Base-by-base conservation (phyloP, 148 eudicot species). In the Pouteria glomerata region DNA sequence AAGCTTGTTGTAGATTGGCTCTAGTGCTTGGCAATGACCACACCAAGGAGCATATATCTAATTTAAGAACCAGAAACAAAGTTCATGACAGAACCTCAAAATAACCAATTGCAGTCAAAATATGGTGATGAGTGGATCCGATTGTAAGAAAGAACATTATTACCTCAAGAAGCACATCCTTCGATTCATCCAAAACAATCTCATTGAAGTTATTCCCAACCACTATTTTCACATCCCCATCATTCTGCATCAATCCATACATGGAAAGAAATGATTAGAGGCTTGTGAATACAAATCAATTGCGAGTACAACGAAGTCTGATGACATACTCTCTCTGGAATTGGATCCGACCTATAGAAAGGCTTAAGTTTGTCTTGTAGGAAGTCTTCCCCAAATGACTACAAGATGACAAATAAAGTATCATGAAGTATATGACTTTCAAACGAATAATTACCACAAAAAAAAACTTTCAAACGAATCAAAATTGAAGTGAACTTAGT, bases 321-420 rank as follows among this genome's bases (percentile, higher is more conserved):
- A 45, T 4, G 31, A 74, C 94, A 90, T 63, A 93, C 98, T 35
- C 69, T 85, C 82, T 88, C 94, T 23, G 98, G 98, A 73, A 93
- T 64, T 47, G 98, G 98, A 72, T 90, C 96, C 3, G 98, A 93
- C 80, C 89, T 93, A 76, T 87, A 85, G 81, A 90, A 85, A 50
- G 96, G 96, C 71, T 90, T 88, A 47, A 93, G 90, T 74, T 80
- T 90, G 83, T 87, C 96, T 78, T 87, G 90, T 51, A 93, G 18
- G 53, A 93, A 88, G 57, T 82, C 85, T 69, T 85, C 86, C 19
- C 81, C 92, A 68, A 93, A 93, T 81, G 82, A 88, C 97, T 89
- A 72, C 48, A 48, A 62, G 3, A 77, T 8, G 45, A 52, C 53
- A 74, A 51, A 48, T 39, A 13, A 70, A 34, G 55, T 37, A 44